Percentiles rank a stretch among this genome's conserved stretches.
Conservation (phyloP, 345 rosid species). For the Eucalyptus polyanthemos region DNA sequence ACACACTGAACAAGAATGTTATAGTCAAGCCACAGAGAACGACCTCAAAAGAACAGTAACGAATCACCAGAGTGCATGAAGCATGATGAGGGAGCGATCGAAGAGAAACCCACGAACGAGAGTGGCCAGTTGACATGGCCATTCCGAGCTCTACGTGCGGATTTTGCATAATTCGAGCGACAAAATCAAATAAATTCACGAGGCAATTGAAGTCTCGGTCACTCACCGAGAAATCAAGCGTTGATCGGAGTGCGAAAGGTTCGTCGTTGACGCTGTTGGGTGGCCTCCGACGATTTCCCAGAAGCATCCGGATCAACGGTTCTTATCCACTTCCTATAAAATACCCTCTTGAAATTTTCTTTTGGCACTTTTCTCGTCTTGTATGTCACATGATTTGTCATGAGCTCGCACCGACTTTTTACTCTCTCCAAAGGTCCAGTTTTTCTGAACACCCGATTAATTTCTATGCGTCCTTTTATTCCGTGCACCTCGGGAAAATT, state of each 20-base stretch:
- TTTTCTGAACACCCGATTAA: not conserved
- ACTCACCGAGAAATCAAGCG: not conserved
- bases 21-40: not conserved
- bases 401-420: not conserved
- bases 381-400: not conserved
- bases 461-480: not conserved
- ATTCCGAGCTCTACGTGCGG: not conserved
- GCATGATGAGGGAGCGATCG: not conserved
- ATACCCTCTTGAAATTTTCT: not conserved
- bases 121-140: not conserved
- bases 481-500: not conserved
- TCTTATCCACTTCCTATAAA: not conserved
- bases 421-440: not conserved
- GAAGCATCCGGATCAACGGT: not conserved
- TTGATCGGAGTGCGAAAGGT: not conserved
- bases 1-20: not conserved
- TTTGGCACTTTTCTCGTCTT: not conserved
- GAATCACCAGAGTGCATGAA: not conserved
- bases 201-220: not conserved
- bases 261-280: not conserved
- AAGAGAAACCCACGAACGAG: not conserved
- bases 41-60: not conserved
- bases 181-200: not conserved
- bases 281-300: not conserved
- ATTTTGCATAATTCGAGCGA: not conserved